phyloP scores from a whole-genome alignment of 208 protist genomes.

The Endotrypanum monterogeii region DNA sequence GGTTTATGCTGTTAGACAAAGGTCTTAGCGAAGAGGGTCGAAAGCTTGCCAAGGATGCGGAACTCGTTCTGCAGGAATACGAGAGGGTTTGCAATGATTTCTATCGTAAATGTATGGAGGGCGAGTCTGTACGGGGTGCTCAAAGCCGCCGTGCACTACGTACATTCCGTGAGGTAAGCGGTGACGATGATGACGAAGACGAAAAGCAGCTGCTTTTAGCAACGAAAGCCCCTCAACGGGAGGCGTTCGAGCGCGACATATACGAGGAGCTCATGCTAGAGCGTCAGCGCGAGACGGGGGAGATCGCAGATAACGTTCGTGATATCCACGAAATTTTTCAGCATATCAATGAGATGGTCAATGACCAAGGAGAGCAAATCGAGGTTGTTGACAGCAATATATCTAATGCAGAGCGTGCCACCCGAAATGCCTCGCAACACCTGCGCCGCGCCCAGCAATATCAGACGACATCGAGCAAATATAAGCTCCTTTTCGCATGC shows the following conservation, averaged over 20 bases:
- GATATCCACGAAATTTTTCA: conserved; percentile 90
- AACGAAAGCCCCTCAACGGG: conserved; percentile 40
- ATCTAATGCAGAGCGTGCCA: conserved; percentile 49
- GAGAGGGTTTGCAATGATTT: conserved; percentile 80
- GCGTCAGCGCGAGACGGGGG: conserved; percentile 68
- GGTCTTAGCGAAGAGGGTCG: conserved; percentile 57
- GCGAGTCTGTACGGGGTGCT: conserved; percentile 58
- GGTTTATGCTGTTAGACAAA: conserved; percentile 74
- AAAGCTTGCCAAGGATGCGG: conserved; percentile 76
- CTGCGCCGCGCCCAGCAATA: conserved; percentile 70
- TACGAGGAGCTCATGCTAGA: conserved; percentile 89
- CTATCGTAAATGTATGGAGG: conserved; percentile 79
- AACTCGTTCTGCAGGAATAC: conserved; percentile 67
- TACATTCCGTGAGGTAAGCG: conserved; percentile 24
- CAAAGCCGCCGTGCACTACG: conserved; percentile 20
- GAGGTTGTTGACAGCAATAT: conserved; percentile 76
- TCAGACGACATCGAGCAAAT: conserved; percentile 48
- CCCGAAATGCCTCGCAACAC: conserved; percentile 64
- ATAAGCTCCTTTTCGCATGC: conserved; percentile 67
- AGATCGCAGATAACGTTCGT: conserved; percentile 84
- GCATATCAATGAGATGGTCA: conserved; percentile 85
- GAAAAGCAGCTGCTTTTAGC: conserved; percentile 18
- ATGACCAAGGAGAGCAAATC: conserved; percentile 79
- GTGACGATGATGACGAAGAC: conserved; percentile 43
- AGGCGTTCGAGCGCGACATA: conserved; percentile 72